Evolutionary conservation across 305 asterid species (phyloP), one percentile per base, ranked within the genome.

Genomic region (Rubia balearica): DNA sequence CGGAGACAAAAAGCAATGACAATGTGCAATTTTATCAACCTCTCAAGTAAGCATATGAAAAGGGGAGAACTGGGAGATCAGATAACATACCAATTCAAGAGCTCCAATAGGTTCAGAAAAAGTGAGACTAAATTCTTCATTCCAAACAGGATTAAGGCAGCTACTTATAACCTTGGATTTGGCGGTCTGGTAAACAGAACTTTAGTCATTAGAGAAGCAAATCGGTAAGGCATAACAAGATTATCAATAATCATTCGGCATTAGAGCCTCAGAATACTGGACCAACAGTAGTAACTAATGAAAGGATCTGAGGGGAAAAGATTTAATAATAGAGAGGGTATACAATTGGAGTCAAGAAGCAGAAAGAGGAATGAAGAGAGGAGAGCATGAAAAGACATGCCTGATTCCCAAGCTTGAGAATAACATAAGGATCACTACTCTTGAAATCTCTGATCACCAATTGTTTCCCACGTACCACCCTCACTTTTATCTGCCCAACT

Each of bases 121-220:
- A 22, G 85, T 40, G 83, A 84, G 78, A 65, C 71, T 73, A 59
- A 84, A 78, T 65, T 84, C 88, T 77, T 84, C 84, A 71, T 84
- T 84, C 88, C 88, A 84, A 51, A 76, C 76, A 65, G 88, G 88
- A 78, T 84, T 79, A 43, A 84, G 84, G 74, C 83, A 77, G 77
- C 83, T 59, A 41, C 71, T 81, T 77, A 81, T 81, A 68, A 81
- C 84, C 72, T 81, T 81, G 71, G 88, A 81, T 75, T 84, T 84
- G 61, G 75, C 77, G 27, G 81, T 81, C 88, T 84, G 81, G 53
- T 61, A 64, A 36, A 27, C 12, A 66, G 22, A 24, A 48, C 3
- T 22, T 62, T 16, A 17, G 42, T 17, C 30, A 51, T 70, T 66
- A 41, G 40, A 43, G 59, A 7, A 68, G 68, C 6, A 57, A 67